phyloP scores from a whole-genome alignment of 208 protist genomes.

The Trypanosoma cruzi region DNA sequence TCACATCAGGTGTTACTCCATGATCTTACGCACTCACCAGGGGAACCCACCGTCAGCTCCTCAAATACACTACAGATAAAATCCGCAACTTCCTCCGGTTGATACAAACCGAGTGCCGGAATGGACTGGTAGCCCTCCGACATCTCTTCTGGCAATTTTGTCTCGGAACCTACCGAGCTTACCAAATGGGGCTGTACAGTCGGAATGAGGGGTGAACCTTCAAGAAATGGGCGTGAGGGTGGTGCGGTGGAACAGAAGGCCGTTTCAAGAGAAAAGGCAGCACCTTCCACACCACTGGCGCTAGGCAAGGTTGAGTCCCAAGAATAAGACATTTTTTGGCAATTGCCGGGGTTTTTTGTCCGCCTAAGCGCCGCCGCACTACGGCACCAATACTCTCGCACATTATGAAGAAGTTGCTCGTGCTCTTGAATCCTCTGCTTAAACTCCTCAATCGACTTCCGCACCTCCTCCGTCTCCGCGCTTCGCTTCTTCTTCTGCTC shows the following conservation, averaged over 20 bases:
- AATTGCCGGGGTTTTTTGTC: not conserved
- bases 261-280: not conserved
- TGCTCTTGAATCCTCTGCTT: constrained; percentile 14
- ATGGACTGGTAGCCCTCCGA: constrained; percentile 5
- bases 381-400: constrained; percentile 62
- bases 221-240: not conserved
- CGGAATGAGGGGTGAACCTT: too few relatives aligned
- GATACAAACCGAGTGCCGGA: constrained; percentile 33
- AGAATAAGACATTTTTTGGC: not conserved
- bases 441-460: constrained; percentile 21
- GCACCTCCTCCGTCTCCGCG: constrained; percentile 22
- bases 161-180: not conserved
- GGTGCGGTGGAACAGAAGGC: not conserved
- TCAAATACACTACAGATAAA: constrained; percentile 77
- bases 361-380: constrained; percentile 44
- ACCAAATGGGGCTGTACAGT: not conserved
- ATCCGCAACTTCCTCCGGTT: constrained; percentile 55
- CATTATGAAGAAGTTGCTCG: constrained; percentile 25
- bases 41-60: constrained; percentile 4
- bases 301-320: not conserved
- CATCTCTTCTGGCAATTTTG: not conserved
- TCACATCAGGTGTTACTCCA: too few relatives aligned
- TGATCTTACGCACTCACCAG: too few relatives aligned
- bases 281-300: not conserved
- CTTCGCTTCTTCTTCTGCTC: constrained; percentile 26